A percentile compares a stretch with the other conserved stretches of the same genome.
phyloP scores from a whole-genome alignment of 257 asterid species.

The Solanum boliviense region DNA sequence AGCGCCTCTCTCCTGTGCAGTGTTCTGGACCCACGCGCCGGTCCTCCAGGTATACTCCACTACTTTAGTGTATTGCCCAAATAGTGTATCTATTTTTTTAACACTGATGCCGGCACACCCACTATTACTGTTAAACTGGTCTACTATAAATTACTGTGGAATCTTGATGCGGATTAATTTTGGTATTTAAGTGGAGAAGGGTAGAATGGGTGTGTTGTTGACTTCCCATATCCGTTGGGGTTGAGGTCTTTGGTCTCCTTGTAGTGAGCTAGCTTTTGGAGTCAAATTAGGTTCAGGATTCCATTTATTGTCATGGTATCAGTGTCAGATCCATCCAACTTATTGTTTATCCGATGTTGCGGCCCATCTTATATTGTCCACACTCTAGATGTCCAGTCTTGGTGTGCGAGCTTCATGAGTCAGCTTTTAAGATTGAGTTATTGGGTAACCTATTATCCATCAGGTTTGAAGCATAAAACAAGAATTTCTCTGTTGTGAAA shows the following conservation, averaged over 20 bases:
- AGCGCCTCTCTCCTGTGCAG: conserved; percentile 23
- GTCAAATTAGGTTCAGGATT: neutral
- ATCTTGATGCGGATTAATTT: neutral
- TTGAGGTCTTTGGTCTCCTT: neutral
- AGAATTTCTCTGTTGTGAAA: neutral
- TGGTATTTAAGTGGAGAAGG: neutral
- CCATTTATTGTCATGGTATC: neutral
- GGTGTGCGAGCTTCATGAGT: neutral
- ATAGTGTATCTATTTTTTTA: neutral
- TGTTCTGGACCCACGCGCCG: conserved; percentile 64
- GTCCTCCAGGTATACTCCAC: conserved; percentile 53
- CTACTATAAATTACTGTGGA: neutral
- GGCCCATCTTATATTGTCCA: neutral
- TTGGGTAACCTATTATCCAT: neutral
- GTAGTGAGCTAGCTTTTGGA: neutral
- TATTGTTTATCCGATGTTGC: neutral
- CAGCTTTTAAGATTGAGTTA: neutral
- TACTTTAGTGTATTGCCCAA: neutral
- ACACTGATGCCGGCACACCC: neutral
- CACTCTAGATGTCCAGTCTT: neutral
- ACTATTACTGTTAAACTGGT: neutral
- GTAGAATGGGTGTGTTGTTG: neutral
- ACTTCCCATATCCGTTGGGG: neutral
- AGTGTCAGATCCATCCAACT: neutral
- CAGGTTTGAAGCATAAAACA: neutral